Evolutionary conservation across 345 rosid species (phyloP).

Genomic region (Euclidium syriacum): DNA sequence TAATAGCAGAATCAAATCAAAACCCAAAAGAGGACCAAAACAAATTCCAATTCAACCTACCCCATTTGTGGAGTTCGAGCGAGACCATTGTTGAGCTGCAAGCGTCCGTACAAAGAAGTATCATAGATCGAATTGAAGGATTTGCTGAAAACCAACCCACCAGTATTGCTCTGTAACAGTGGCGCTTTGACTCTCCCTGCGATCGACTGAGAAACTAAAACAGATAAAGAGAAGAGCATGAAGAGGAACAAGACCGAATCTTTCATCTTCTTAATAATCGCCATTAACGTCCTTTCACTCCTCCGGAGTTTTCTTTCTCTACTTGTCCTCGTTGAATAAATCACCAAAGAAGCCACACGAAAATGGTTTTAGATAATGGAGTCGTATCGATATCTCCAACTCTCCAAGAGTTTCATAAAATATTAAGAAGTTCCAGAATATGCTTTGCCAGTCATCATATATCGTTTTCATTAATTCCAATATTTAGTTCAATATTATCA

Average conservation of each 20-base stretch:
- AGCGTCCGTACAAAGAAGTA: conserved; percentile 66
- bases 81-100: conserved; percentile 83
- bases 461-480: not conserved
- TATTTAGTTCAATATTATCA: not conserved
- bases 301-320: not conserved
- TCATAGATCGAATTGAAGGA: conserved; percentile 52
- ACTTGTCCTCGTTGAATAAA: not conserved
- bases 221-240: conserved; percentile 26
- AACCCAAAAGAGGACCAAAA: not conserved
- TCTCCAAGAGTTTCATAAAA: not conserved
- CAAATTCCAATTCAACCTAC: conserved; percentile 28
- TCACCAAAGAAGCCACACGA: not conserved
- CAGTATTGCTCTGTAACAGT: conserved; percentile 33
- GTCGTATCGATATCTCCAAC: conserved; percentile 23
- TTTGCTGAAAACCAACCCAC: conserved; percentile 35
- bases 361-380: not conserved
- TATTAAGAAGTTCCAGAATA: conserved; percentile 3
- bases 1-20: not conserved
- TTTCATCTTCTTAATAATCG: conserved; percentile 14
- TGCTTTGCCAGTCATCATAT: conserved; percentile 1
- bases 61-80: conserved; percentile 96
- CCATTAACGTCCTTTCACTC: conserved; percentile 6
- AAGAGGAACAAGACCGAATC: conserved; percentile 2
- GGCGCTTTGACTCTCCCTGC: conserved; percentile 44
- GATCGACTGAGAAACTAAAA: conserved; percentile 28